Evolutionary conservation across 1,284 basidiomycete species (phyloP), one percentile per base, ranked within the genome.

Genomic region (Rhizoctonia solani): DNA sequence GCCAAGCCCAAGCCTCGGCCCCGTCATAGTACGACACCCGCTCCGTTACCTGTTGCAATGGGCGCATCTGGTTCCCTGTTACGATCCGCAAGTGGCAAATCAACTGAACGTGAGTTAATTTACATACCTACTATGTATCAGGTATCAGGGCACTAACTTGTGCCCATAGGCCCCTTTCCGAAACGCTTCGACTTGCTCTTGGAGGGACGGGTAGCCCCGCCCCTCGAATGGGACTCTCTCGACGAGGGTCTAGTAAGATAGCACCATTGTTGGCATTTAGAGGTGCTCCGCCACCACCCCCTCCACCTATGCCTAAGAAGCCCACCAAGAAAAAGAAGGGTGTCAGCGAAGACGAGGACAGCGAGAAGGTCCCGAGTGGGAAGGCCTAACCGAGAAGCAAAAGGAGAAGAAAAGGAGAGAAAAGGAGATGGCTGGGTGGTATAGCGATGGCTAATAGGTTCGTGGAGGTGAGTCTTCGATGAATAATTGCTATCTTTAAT

Each of bases 291-390:
- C 61, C 61, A n/a, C 61, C 61, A 19, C 61, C 61, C 8, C 61
- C 61, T 4, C 61, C 61, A 19, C 61, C 61, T 1, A 53, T 66
- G 61, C 61, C 61, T 8, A 66, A 66, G 41, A 66, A 66, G 42
- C 61, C 61, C 16, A n/a, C 41, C 25, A 49, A 52, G 1, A 66
- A 66, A 66, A 66, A 66, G 61, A 54, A 53, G 30, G 50, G 50
- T 19, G 29, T 50, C 19, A 54, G 50, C 29, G 61, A 66, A 16
- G 61, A 66, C 8, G 61, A 66, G 25, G 50, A 66, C 19, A 66
- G 61, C 41, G 61, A 66, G 39, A 52, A 66, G 59, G 59, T 4
- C 25, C 59, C 8, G 61, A 66, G 42, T 66, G 61, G 61, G 61
- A 66, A 54, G n/a, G 25, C 13, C 14, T 66, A 25, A 66, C 61